Evolutionary conservation across 257 asterid genomes (phyloP).

Genomic region (Solanum acaule): DNA sequence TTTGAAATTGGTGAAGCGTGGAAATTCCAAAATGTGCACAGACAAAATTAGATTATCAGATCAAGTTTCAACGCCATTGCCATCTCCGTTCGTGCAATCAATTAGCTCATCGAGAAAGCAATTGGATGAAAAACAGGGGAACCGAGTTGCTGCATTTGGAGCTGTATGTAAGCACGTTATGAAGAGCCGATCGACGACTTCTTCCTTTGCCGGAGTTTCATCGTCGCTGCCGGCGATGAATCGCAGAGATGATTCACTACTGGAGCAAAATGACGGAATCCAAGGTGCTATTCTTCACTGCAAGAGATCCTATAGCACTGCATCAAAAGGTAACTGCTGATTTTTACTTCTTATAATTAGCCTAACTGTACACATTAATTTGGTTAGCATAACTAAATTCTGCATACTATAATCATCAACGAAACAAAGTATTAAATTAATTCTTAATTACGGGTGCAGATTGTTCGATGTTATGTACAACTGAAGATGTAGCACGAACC

Average conservation of each 20-base stretch:
- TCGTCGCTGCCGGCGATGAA: conserved; percentile 16
- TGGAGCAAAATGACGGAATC: conserved; percentile 36
- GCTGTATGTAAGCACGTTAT: conserved; percentile 37
- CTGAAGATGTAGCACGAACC: background rate
- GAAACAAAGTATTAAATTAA: background rate
- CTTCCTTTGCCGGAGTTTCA: conserved; percentile 13
- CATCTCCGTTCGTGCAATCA: conserved; percentile 15
- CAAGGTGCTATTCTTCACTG: background rate
- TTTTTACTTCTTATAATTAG: background rate
- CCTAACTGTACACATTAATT: background rate
- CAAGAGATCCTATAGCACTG: background rate
- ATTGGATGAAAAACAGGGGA: conserved; percentile 11
- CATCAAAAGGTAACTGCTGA: background rate
- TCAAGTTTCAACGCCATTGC: background rate
- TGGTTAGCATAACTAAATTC: background rate
- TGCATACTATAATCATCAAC: background rate
- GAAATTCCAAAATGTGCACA: conserved; percentile 35
- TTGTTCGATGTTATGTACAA: background rate
- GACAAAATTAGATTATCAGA: conserved; percentile 18
- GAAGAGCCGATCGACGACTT: conserved; percentile 60
- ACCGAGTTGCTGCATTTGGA: conserved; percentile 36
- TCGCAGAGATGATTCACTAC: conserved; percentile 59
- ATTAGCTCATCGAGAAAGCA: conserved; percentile 18
- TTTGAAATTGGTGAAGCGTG: conserved; percentile 46
- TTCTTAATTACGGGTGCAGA: background rate